A percentile compares a stretch with the other conserved stretches of the same genome.
Evolutionary conservation across 1,284 basidiomycete species (phyloP).

Genomic region (Sanghuangporus weigelae): DNA sequence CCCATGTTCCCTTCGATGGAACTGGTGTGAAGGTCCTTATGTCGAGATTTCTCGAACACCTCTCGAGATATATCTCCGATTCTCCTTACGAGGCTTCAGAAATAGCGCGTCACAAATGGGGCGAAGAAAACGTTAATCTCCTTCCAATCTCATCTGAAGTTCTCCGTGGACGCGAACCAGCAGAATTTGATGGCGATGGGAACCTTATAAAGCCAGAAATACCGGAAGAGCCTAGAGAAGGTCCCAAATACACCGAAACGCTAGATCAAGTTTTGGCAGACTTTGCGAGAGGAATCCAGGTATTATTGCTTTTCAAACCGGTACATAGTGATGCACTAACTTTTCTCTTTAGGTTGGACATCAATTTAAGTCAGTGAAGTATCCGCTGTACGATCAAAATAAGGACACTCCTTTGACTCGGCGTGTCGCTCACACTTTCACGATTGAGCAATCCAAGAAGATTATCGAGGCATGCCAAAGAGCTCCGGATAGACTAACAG

Average conservation of each 20-base stretch:
- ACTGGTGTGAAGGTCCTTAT: constrained; percentile 17
- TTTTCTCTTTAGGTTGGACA: neutral
- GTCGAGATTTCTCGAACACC: constrained; percentile 11
- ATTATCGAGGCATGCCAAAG: neutral
- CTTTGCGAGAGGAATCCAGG: neutral
- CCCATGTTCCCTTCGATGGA: constrained; percentile 21
- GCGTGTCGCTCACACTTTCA: constrained; percentile 4
- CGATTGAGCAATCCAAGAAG: constrained; percentile 10
- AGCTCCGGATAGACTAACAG: neutral
- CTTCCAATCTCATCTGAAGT: constrained; percentile 10
- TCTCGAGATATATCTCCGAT: constrained; percentile 12
- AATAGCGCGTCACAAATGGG: constrained; percentile 6
- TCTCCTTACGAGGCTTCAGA: constrained; percentile 1
- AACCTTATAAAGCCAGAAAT: neutral
- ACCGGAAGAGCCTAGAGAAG: constrained; percentile 9
- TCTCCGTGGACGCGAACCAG: constrained; percentile 7
- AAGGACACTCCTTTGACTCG: neutral
- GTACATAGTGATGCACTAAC: neutral
- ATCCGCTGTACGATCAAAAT: neutral
- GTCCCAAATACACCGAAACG: constrained; percentile 10
- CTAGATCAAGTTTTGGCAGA: constrained; percentile 9
- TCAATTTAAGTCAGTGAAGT: constrained; percentile 4
- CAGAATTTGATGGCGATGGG: neutral
- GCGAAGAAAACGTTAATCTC: constrained; percentile 10
- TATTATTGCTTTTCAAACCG: neutral